phyloP scores from a whole-genome alignment of 148 eudicot species.

The Polygonum aviculare region DNA sequence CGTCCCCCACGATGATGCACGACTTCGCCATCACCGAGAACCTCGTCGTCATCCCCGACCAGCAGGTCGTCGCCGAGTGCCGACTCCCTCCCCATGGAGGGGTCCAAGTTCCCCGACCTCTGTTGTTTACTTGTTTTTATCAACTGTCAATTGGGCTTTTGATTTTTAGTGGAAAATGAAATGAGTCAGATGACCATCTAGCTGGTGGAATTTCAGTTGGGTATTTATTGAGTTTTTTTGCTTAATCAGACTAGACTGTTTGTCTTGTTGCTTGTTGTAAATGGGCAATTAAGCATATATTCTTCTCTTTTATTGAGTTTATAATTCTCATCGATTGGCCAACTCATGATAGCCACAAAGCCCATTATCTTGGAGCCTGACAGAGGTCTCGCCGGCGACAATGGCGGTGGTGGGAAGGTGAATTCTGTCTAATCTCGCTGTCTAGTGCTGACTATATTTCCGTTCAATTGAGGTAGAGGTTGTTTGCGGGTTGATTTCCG shows the following conservation, averaged over 20 bases:
- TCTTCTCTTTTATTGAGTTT: background rate
- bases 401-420: background rate
- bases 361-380: background rate
- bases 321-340: background rate
- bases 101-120: too few relatives aligned
- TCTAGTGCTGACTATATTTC: background rate
- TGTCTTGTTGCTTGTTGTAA: background rate
- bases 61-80: too few relatives aligned
- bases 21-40: too few relatives aligned
- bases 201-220: background rate
- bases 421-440: background rate
- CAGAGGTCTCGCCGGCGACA: background rate
- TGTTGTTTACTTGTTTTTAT: background rate
- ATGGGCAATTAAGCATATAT: conserved; percentile 3
- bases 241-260: background rate
- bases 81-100: too few relatives aligned
- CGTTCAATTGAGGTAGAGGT: background rate
- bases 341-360: background rate
- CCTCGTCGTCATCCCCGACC: too few relatives aligned
- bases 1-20: too few relatives aligned
- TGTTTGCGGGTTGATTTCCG: background rate
- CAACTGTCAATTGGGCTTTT: background rate
- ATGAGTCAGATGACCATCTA: background rate
- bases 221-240: conserved; percentile 3
- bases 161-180: background rate